Percentiles rank a stretch among this genome's conserved stretches.
phyloP scores from a whole-genome alignment of 192 early-diverging fungal genomes.

The Coemansia sp. region DNA sequence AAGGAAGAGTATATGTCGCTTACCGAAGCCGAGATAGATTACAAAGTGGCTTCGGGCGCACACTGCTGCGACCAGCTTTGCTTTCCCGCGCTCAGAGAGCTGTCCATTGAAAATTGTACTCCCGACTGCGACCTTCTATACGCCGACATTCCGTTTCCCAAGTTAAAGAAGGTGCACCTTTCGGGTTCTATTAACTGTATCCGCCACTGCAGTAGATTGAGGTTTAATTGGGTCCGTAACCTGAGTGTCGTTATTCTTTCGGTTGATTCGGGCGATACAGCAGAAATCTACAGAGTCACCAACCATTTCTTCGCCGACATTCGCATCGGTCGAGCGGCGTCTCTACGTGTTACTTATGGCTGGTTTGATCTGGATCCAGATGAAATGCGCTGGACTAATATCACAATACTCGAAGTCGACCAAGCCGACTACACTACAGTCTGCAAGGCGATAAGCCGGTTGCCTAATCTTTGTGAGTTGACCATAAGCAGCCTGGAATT shows the following conservation, averaged over 20 bases:
- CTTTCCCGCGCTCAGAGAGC: not conserved
- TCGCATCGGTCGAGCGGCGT: too few relatives aligned
- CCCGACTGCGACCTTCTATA: constrained; percentile 1
- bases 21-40: not conserved
- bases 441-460: too few relatives aligned
- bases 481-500: too few relatives aligned
- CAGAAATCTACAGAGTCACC: too few relatives aligned
- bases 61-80: not conserved
- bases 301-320: too few relatives aligned
- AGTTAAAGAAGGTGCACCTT: too few relatives aligned
- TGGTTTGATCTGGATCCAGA: too few relatives aligned
- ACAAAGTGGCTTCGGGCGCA: not conserved
- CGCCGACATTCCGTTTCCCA: not conserved
- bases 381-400: too few relatives aligned
- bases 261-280: not conserved
- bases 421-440: too few relatives aligned
- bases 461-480: too few relatives aligned
- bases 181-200: not conserved
- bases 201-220: not conserved
- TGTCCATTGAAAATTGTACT: not conserved
- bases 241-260: not conserved
- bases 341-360: too few relatives aligned
- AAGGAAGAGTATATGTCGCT: not conserved
- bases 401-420: too few relatives aligned
- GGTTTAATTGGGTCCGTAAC: not conserved